phyloP scores from a whole-genome alignment of 2,329 filamentous ascomycete genomes.

The Sporothrix pseudoabietina region DNA sequence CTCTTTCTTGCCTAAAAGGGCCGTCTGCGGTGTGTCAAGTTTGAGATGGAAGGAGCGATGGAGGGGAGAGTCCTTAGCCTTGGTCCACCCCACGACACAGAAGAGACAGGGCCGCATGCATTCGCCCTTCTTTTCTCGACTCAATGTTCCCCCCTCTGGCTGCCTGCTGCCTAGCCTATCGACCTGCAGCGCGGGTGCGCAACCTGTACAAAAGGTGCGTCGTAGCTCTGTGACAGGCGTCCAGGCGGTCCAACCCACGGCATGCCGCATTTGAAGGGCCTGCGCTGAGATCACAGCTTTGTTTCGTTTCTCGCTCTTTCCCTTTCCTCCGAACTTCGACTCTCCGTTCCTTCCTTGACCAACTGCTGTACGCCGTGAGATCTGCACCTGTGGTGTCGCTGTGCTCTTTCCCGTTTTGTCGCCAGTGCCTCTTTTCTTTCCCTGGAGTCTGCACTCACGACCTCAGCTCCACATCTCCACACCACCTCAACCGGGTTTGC shows the following conservation, averaged over 20 bases:
- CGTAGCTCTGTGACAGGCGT: background rate
- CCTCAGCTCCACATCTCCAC: slow-evolving; percentile 17
- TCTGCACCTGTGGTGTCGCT: background rate
- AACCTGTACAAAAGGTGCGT: background rate
- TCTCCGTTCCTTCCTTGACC: background rate
- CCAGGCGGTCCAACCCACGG: background rate
- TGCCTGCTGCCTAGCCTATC: slow-evolving; percentile 6
- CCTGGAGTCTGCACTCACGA: background rate
- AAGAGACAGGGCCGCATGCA: background rate
- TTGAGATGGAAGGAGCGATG: slow-evolving; percentile 12
- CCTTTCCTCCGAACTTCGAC: background rate
- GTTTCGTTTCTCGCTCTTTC: slow-evolving; percentile 15
- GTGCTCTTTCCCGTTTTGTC: slow-evolving; percentile 10
- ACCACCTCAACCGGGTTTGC: slow-evolving; percentile 22
- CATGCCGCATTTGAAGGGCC: background rate
- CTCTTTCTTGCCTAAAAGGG: slow-evolving; percentile 11
- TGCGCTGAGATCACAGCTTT: background rate
- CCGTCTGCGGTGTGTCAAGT: slow-evolving; percentile 15
- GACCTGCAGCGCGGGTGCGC: slow-evolving; percentile 8
- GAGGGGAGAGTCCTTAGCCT: background rate
- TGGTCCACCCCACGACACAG: slow-evolving; percentile 10
- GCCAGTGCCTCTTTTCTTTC: background rate
- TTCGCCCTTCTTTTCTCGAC: background rate
- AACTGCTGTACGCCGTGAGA: background rate
- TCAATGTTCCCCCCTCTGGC: background rate